phyloP scores from a whole-genome alignment of 371 early-diverging fungal genomes.

The Gilbertella persicaria region DNA sequence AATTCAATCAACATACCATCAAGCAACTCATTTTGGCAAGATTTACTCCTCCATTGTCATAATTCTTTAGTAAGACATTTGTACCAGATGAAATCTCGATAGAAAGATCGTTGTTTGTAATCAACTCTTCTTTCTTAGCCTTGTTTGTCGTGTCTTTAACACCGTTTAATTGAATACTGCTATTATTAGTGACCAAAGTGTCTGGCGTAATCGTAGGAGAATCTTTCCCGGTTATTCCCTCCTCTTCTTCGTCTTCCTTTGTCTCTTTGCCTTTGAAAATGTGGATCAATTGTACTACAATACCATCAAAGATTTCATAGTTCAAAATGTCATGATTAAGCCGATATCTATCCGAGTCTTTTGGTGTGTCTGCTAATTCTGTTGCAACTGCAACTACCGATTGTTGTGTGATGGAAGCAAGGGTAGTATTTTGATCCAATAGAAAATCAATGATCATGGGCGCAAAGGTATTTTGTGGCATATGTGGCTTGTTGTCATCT shows the following conservation, averaged over 20 bases:
- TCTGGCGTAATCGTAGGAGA: neutral
- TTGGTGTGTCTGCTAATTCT: constrained; percentile 39
- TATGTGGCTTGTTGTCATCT: constrained; percentile 18
- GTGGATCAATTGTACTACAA: constrained; percentile 32
- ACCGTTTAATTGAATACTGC: constrained; percentile 11
- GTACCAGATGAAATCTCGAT: constrained; percentile 5
- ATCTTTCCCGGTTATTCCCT: constrained; percentile 8
- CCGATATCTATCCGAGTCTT: constrained; percentile 10
- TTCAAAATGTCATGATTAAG: constrained; percentile 32
- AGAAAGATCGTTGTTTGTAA: neutral
- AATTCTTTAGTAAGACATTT: neutral
- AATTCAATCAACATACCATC: constrained; percentile 26
- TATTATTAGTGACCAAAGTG: neutral
- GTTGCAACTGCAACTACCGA: constrained; percentile 46
- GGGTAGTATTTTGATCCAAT: constrained; percentile 53
- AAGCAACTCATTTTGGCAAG: constrained; percentile 49
- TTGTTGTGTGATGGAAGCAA: constrained; percentile 51
- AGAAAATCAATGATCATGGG: constrained; percentile 48
- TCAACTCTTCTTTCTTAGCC: constrained; percentile 8
- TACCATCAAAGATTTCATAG: constrained; percentile 44
- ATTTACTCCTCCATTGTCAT: constrained; percentile 36
- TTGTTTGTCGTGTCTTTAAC: neutral
- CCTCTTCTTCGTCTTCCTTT: constrained; percentile 2
- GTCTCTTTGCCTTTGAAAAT: constrained; percentile 16
- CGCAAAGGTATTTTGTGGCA: constrained; percentile 39